Base-by-base conservation (phyloP, 495 filamentous ascomycete species). In the Beverwykella pulmonaria region DNA sequence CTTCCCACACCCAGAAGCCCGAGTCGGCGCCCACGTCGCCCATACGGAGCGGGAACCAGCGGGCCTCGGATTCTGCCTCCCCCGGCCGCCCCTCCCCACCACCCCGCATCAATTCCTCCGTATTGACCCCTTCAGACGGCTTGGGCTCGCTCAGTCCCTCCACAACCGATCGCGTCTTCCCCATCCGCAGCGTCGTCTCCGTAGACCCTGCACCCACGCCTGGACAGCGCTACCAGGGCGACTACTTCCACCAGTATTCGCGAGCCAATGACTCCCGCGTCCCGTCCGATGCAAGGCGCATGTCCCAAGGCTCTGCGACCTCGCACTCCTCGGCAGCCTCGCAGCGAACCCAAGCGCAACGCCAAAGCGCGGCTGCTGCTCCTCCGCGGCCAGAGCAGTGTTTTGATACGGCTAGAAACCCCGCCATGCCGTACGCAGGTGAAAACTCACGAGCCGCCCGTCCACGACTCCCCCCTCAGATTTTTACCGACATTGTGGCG, bases 121-220 rank as follows among this genome's bases (percentile, higher is more conserved):
- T 65, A 4, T n/a, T 36, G 5, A 54, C 63, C 1, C 69, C 69
- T 12, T 30, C 55, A 7, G 65, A 68, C 15, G 48, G 22, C 1
- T 52, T 61, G 39, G 70, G 65, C 7, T 62, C 64, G 29, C 74
- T 84, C 47, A 81, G 77, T 36, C 78, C 79, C 25, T 78, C 78
- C 46, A 73, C 74, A 19, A 76, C 80, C 9, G 90, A 93, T 69
- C 83, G 89, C 26, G 88, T 96, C 22, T 96, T 92, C 61, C 92
- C 92, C 14, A 89, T 95, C n/a, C 84, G 89, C 36, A 93, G 89
- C 14, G 87, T 90, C 26, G 84, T 96, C 25, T 90, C 87, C 10
- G 87, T 95, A 27, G 87, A 90, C 67, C 83, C 87, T 39, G 74
- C 77, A 26, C 77, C 81, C 8, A 82, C 76, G 23, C 39, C 39